A percentile compares a stretch with the other conserved stretches of the same genome.
Conservation (phyloP, 352 stramenopile genomes). For the Pythium rishiriense region DNA sequence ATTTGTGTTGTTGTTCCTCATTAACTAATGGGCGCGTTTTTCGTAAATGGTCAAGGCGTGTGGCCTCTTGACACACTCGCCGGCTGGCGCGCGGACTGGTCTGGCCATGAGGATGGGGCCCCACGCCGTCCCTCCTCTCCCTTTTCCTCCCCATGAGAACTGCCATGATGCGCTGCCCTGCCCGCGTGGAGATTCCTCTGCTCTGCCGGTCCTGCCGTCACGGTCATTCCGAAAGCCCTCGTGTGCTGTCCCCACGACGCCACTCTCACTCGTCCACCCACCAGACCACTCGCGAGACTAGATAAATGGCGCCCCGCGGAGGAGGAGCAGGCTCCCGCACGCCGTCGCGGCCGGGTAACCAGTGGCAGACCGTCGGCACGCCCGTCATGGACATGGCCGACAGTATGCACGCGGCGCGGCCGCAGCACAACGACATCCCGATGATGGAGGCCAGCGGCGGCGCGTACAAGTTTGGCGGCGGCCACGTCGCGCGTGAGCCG, state of each 20-base stretch:
- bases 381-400: constrained; percentile 17
- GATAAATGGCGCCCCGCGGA: constrained; percentile 1
- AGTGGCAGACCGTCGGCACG: constrained; percentile 14
- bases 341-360: constrained; percentile 1
- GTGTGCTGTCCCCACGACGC: too few species aligned
- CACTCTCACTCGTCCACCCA: too few species aligned
- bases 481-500: background rate
- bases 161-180: background rate
- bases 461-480: constrained; percentile 13
- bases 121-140: background rate
- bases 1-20: background rate
- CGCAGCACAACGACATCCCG: constrained; percentile 15
- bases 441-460: constrained; percentile 22
- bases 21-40: background rate
- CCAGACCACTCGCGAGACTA: background rate
- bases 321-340: background rate
- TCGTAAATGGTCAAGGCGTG: background rate
- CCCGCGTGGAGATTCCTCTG: background rate
- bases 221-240: background rate
- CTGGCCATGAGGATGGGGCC: background rate
- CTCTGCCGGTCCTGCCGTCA: too few species aligned
- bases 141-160: too few species aligned
- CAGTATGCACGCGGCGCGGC: background rate
- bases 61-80: constrained; percentile 3
- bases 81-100: background rate